Conservation (phyloP, 768 basidiomycete genomes). For the Kwoniella dejecticola region DNA sequence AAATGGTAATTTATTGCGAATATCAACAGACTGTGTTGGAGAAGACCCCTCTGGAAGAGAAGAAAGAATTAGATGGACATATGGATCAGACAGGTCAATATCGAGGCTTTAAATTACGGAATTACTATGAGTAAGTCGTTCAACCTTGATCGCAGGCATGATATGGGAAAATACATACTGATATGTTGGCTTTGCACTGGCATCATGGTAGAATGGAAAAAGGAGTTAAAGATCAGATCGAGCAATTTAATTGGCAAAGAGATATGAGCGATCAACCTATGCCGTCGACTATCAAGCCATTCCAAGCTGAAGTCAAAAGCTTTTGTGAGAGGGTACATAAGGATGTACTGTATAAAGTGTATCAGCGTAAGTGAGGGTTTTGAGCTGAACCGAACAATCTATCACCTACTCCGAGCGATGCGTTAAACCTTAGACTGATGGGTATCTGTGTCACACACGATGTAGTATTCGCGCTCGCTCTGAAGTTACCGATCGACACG, state of each 20-base stretch:
- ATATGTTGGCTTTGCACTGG: too few relatives aligned
- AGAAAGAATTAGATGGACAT: constrained; percentile 7
- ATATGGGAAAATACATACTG: too few relatives aligned
- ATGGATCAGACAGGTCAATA: constrained; percentile 18
- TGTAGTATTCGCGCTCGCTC: constrained; percentile 18
- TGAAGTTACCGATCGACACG: constrained; percentile 16
- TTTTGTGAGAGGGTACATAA: constrained; percentile 22
- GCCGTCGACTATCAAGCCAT: constrained; percentile 20
- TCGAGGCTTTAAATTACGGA: constrained; percentile 24
- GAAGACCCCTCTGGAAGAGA: constrained; percentile 18
- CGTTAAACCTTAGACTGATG: too few relatives aligned
- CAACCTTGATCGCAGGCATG: too few relatives aligned
- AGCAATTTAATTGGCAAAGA: constrained; percentile 28
- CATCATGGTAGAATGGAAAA: constrained; percentile 21
- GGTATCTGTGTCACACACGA: too few relatives aligned
- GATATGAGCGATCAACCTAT: constrained; percentile 28
- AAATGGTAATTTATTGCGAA: too few relatives aligned
- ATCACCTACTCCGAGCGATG: too few relatives aligned
- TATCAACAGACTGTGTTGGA: constrained; percentile 14
- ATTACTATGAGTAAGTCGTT: constrained; percentile 31
- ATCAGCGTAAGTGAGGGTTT: constrained; percentile 14
- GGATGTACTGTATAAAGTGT: constrained; percentile 21
- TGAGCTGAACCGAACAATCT: neutral
- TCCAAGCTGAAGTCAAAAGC: constrained; percentile 9
- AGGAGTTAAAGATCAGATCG: constrained; percentile 24